Base-by-base conservation (phyloP, 2,329 filamentous ascomycete genomes). In the Sphaerostilbella broomeana region DNA sequence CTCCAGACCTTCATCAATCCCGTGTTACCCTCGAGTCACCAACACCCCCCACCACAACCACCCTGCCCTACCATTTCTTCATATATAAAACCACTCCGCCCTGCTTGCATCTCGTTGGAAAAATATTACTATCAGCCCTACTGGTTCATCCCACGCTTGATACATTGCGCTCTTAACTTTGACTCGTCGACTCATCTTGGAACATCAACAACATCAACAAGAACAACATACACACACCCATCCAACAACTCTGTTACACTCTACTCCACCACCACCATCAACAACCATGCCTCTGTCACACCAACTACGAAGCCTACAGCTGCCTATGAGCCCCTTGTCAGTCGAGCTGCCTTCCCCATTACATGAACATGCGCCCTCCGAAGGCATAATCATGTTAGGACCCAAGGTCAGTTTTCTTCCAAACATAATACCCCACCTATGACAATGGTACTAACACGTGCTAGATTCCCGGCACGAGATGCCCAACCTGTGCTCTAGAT, bases 391-490 rank as follows among this genome's bases (percentile, higher is more conserved):
- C 8, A 35, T 36, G 17, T 7, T 33, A 27, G 45, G 47, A 6
- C 40, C 47, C 13, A 44, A 46, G 44, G 43, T 49, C 13, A 30
- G 42, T 4, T 25, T 27, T 8, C 13, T 25, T 28, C 11, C n/a
- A n/a, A 12, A 19, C 20, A n/a, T 4, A 15, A 17, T 20, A 3
- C 24, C 4, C 20, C 21, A n/a, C n/a, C n/a, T n/a, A n/a, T n/a
- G n/a, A n/a, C 12, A 11, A 10, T 16, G 11, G 19, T 27, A 10
- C 40, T 43, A 21, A 35, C 35, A 15, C 22, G 11, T 15, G 25
- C 45, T 30, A 64, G 55, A 64, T 73, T 43, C 65, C 72, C 4
- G 72, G 72, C 8, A 69, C 73, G 18, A 61, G 64, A 49, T 76
- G 72, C 52, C 70, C 71, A 33, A 73, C 64, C 4, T 76, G 72